A percentile compares a stretch with the other conserved stretches of the same genome.
phyloP scores from a whole-genome alignment of 306 rosid genomes.

The Cucurbita pepo region DNA sequence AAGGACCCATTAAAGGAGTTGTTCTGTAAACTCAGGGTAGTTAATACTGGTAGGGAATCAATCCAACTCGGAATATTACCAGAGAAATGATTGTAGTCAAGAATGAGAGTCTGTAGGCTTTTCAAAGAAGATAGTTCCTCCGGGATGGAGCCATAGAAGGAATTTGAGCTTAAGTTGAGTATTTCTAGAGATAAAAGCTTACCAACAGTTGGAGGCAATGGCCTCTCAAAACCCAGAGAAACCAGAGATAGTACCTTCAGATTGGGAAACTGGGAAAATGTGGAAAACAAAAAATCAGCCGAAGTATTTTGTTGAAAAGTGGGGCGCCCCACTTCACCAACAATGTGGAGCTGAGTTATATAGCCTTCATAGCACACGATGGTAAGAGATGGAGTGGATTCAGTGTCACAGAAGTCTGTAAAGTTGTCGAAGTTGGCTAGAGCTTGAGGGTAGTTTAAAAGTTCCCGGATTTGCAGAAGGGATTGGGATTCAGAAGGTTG shows the following conservation, averaged over 20 bases:
- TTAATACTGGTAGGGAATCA: conserved; percentile 43
- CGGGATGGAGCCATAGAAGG: conserved; percentile 52
- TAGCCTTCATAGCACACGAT: conserved; percentile 51
- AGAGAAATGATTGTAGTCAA: conserved; percentile 52
- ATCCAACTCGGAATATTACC: conserved; percentile 46
- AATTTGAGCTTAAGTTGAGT: conserved; percentile 55
- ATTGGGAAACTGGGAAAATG: conserved; percentile 27
- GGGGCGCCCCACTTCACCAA: conserved; percentile 25
- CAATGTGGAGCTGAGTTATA: conserved; percentile 69
- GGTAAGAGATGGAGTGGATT: conserved; percentile 49
- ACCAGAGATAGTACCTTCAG: conserved; percentile 69
- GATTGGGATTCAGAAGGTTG: conserved; percentile 31
- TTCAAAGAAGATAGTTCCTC: conserved; percentile 30
- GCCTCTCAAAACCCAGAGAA: conserved; percentile 62
- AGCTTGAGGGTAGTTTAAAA: conserved; percentile 52
- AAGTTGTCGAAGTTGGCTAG: conserved; percentile 17
- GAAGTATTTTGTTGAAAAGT: conserved; percentile 30
- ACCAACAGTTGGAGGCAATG: conserved; percentile 37
- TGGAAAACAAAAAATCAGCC: conserved; percentile 33
- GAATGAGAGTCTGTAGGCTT: conserved; percentile 55
- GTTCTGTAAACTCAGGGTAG: conserved; percentile 54
- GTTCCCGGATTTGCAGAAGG: conserved; percentile 41
- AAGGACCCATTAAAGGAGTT: conserved; percentile 44
- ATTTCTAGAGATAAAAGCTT: conserved; percentile 54
- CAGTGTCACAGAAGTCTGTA: conserved; percentile 47